Percentiles rank a stretch among this genome's conserved stretches.
These are phyloP conservation scores for Epichloe sp. DNA, from an alignment of 2,329 filamentous ascomycete genomes.

Conservation along the genomic window DNA sequence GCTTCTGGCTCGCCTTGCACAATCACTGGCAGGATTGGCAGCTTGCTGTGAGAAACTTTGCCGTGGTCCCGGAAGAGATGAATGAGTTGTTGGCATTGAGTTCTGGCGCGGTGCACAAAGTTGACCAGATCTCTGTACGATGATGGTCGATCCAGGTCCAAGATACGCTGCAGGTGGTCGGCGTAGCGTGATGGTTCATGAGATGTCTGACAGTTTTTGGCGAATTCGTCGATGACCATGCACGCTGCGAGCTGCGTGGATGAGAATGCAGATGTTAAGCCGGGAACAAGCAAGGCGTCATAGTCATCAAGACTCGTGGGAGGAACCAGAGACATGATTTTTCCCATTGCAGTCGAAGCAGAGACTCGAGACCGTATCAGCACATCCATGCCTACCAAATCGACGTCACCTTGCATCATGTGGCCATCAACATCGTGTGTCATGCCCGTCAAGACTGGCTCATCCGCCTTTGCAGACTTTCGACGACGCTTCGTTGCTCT, in stretches of 20 bases:
- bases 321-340: slow-evolving; percentile 70
- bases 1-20: slow-evolving; percentile 90
- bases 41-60: slow-evolving; percentile 59
- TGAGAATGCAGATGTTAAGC: slow-evolving; percentile 60
- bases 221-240: slow-evolving; percentile 81
- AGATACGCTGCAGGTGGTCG: slow-evolving; percentile 55
- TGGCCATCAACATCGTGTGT: slow-evolving; percentile 93
- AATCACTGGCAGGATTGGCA: slow-evolving; percentile 75
- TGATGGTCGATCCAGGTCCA: slow-evolving; percentile 67
- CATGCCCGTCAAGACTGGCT: slow-evolving; percentile 46
- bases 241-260: slow-evolving; percentile 77
- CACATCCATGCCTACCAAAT: slow-evolving; percentile 79
- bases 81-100: slow-evolving; percentile 80
- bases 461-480: slow-evolving; percentile 73
- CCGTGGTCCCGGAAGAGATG: slow-evolving; percentile 87
- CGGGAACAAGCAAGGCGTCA: slow-evolving; percentile 50
- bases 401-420: slow-evolving; percentile 94
- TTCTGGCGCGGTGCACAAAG: slow-evolving; percentile 76
- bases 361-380: slow-evolving; percentile 83
- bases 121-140: slow-evolving; percentile 86
- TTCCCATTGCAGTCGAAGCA: slow-evolving; percentile 73
- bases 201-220: slow-evolving; percentile 40
- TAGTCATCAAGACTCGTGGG: slow-evolving; percentile 46
- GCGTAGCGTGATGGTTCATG: slow-evolving; percentile 38
- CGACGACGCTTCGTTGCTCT: slow-evolving; percentile 63